Evolutionary conservation across 768 basidiomycete genomes (phyloP).

Genomic region (Lactifluus subvellereus): DNA sequence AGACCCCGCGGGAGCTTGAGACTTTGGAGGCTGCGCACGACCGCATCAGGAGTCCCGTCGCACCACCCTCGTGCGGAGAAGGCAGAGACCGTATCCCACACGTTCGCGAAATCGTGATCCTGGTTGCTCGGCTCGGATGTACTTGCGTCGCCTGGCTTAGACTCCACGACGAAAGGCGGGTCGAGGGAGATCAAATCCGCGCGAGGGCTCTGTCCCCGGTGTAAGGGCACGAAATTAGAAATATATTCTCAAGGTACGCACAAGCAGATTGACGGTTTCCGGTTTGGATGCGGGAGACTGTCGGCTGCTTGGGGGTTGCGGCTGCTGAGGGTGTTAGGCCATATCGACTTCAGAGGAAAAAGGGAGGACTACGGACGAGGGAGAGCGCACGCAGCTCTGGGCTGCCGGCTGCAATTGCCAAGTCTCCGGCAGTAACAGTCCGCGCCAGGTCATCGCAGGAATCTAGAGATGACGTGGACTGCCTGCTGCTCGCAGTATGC

Average conservation of each 20-base stretch:
- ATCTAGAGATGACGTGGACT: slow-evolving; percentile 33
- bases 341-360: background rate
- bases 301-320: background rate
- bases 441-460: slow-evolving; percentile 28
- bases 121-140: slow-evolving; percentile 14
- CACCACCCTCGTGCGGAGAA: slow-evolving; percentile 60
- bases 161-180: slow-evolving; percentile 57
- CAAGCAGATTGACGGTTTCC: background rate
- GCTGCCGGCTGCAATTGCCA: slow-evolving; percentile 24
- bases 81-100: slow-evolving; percentile 51
- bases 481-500: slow-evolving; percentile 33
- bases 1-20: slow-evolving; percentile 36
- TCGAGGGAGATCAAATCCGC: slow-evolving; percentile 70
- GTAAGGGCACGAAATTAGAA: background rate
- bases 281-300: slow-evolving; percentile 10
- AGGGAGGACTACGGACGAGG: slow-evolving; percentile 13
- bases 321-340: background rate
- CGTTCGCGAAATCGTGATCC: slow-evolving; percentile 44
- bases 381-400: slow-evolving; percentile 19
- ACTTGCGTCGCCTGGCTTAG: slow-evolving; percentile 18
- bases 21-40: slow-evolving; percentile 49
- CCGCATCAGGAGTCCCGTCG: slow-evolving; percentile 46
- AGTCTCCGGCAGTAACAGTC: slow-evolving; percentile 24
- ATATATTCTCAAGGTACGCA: background rate
- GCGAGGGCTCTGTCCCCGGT: slow-evolving; percentile 30